Evolutionary conservation across 1,139 yeast genomes (phyloP), one percentile per base, ranked within the genome.

Genomic region (Candida sanyaensis): DNA sequence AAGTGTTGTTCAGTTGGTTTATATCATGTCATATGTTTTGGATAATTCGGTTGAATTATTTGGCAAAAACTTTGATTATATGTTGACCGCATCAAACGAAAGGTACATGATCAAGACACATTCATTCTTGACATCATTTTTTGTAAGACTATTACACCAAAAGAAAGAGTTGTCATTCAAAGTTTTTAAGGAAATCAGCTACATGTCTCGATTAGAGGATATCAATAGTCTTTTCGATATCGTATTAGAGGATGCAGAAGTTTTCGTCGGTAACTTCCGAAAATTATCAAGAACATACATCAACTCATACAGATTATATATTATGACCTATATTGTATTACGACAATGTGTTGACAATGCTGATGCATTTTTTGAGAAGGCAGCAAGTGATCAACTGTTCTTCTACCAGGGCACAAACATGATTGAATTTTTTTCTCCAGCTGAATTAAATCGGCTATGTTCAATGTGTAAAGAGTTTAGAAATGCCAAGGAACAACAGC

Each of bases 271-370:
- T 1, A 69, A 71, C 52, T 74, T 75, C 61, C 53, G 75, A 26
- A 67, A 65, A 38, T 62, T 75, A 53, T 70, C 78, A 52, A 55
- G 66, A 30, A 64, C 67, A 4, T 75, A 75, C 54, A 64, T 69
- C 48, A 74, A 73, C 51, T 72, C 78, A 3, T 74, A 73, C 60
- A 65, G 69, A 52, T 56, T 75, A 23, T 72, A 73, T 52, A 76
- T 75, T 40, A 71, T 75, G 67, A 65, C 77, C 4, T 72, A 66
- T 51, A 70, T 73, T 51, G 74, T 74, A 6, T 59, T 75, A 46
- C 64, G 68, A 49, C 80, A 75, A 52, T 73, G 78, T 56, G 67
- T 70, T 70, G 75, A 71, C 13, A 69, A 74, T 50, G 73, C 78
- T 0, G 71, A 68, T 43, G 65, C 64, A 4, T 66, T 75, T 51